Evolutionary conservation across 306 rosid genomes (phyloP).

Genomic region (Fagus sylvatica): DNA sequence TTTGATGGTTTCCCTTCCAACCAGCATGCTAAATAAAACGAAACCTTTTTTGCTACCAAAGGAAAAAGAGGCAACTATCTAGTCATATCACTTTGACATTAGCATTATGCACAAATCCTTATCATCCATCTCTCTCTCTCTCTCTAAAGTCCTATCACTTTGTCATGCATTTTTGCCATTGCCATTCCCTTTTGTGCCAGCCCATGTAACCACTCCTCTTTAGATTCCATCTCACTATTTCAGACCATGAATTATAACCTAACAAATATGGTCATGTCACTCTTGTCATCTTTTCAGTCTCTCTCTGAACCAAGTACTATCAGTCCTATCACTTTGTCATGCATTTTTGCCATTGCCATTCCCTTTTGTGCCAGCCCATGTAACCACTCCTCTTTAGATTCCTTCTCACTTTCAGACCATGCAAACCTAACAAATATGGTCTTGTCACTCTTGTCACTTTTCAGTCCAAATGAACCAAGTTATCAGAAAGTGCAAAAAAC

Average conservation of each 20-base stretch:
- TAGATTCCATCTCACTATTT: too few relatives aligned
- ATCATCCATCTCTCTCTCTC: neutral
- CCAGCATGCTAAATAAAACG: neutral
- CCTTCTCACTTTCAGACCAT: neutral
- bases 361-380: neutral
- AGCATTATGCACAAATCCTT: too few relatives aligned
- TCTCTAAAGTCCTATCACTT: neutral
- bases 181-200: too few relatives aligned
- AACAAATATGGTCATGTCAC: neutral
- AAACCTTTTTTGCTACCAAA: neutral
- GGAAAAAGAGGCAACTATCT: neutral
- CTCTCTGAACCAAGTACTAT: too few relatives aligned
- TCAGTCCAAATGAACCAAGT: neutral
- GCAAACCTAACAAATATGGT: neutral
- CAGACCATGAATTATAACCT: neutral
- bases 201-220: too few relatives aligned
- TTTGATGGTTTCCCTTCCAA: neutral
- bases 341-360: neutral
- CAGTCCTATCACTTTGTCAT: neutral
- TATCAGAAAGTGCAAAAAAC: neutral
- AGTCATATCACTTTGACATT: neutral
- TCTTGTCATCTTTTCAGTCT: neutral
- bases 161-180: neutral
- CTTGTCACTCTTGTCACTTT: neutral
- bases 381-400: neutral